Evolutionary conservation across 2,329 filamentous ascomycete species (phyloP).

Genomic region (Aspergillus viridinutans): DNA sequence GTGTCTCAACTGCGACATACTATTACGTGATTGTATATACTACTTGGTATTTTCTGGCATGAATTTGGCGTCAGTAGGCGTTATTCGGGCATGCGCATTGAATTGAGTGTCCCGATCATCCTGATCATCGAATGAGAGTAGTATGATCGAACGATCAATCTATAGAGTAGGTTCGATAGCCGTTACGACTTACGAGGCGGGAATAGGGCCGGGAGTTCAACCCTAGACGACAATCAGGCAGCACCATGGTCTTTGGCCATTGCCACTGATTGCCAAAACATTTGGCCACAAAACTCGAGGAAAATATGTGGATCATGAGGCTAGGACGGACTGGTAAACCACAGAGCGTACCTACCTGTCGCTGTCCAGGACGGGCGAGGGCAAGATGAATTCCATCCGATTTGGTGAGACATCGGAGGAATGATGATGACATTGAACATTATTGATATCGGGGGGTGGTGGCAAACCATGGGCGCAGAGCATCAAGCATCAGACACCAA

Average conservation of each 20-base stretch:
- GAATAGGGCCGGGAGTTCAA: background rate
- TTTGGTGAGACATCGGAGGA: background rate
- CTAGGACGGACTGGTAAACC: background rate
- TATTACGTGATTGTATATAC: slow-evolving; percentile 7
- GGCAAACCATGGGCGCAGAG: background rate
- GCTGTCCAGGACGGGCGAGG: too few species aligned
- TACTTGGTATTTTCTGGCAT: background rate
- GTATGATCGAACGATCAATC: background rate
- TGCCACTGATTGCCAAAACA: background rate
- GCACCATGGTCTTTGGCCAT: background rate
- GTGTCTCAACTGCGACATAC: slow-evolving; percentile 5
- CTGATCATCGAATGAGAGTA: background rate
- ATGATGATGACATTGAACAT: too few species aligned
- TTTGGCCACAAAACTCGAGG: background rate
- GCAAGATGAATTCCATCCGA: background rate
- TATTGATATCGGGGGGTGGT: background rate
- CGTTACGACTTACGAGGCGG: too few species aligned
- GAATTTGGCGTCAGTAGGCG: background rate
- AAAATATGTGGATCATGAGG: background rate
- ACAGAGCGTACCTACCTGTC: background rate
- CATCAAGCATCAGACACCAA: background rate
- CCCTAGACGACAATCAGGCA: background rate
- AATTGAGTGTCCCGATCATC: background rate
- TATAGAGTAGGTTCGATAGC: background rate
- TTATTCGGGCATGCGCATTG: background rate